Conservation (phyloP, 106 monocot genomes). For the Dendrobium officinale region DNA sequence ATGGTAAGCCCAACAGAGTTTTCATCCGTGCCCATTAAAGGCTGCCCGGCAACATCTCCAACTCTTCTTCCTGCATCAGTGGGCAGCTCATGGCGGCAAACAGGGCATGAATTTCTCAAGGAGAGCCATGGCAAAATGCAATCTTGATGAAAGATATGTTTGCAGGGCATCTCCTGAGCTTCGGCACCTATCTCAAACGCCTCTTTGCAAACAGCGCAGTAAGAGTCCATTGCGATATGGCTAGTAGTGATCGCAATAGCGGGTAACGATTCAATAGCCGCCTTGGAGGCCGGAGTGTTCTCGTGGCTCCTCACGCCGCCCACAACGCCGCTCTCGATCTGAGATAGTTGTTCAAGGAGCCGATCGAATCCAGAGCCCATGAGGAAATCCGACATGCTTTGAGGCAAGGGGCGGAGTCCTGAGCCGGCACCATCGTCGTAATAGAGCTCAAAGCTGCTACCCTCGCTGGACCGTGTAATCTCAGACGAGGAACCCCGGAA, state of each 20-base stretch:
- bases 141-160: constrained; percentile 47
- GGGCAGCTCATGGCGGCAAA: constrained; percentile 49
- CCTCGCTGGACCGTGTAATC: neutral
- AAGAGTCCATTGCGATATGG: constrained; percentile 21
- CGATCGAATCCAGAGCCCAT: constrained; percentile 55
- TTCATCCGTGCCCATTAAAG: constrained; percentile 2
- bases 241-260: constrained; percentile 18
- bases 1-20: constrained; percentile 36
- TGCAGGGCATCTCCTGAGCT: constrained; percentile 49
- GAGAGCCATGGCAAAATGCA: constrained; percentile 57
- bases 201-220: constrained; percentile 51
- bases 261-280: constrained; percentile 42
- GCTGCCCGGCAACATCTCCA: neutral
- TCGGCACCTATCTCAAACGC: constrained; percentile 30
- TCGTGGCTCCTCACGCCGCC: constrained; percentile 15
- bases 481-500: constrained; percentile 14
- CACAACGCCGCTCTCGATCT: constrained; percentile 25
- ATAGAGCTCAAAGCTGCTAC: constrained; percentile 35
- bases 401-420: constrained; percentile 46
- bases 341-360: constrained; percentile 35
- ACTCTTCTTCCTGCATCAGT: constrained; percentile 13
- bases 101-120: constrained; percentile 44
- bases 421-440: constrained; percentile 42
- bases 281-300: constrained; percentile 36
- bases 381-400: constrained; percentile 49